Base-by-base conservation (phyloP, 768 basidiomycete species). In the Austroboletus festivus region DNA sequence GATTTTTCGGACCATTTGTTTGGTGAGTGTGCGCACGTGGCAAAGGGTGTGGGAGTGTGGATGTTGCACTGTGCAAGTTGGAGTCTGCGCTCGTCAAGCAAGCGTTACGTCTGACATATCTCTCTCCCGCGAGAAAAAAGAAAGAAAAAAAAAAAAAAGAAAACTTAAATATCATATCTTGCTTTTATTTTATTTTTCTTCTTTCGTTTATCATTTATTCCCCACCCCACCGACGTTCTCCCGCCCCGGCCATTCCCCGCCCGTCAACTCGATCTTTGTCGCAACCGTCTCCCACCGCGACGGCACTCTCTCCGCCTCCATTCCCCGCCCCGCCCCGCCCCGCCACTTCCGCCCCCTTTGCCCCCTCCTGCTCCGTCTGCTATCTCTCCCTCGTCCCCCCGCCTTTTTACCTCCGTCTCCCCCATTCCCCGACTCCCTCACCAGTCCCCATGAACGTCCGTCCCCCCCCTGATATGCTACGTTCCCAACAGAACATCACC, bases 1-100 rank as follows among this genome's bases (percentile, higher is more conserved):
- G 68, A 98, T 80, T 71, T 95, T 86, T 55, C 94, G 79, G 75
- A 96, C 93, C 86, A 89, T 88, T 18, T 37, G 31, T 7, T 31
- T 43, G 45, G 52, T 44, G 46, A 43, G 51, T 44, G 33, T 18
- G 56, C 42, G 58, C 65, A 67, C 65, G 65, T 67, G 65, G 67
- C 55, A 46, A 42, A 47, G 46, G 58, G 67, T 59, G 65, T 62
- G 60, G 57, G 60, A 61, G 55, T 35, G 59, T 60, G 38, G 42
- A 41, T 20, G n/a, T n/a, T n/a, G n/a, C n/a, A 33, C 46, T 15
- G 57, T 34, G 51, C 61, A 38, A 48, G 51, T 63, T 60, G 44
- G 54, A 47, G 57, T 60, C 61, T 63, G 61, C 59, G 51, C 59
- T 63, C 57, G 57, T 56, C 59, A 39, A 59, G 23, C n/a, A n/a